These are phyloP conservation scores for Globisporangium abappressorium DNA, from an alignment of 352 stramenopile species.

Conservation along the genomic window DNA sequence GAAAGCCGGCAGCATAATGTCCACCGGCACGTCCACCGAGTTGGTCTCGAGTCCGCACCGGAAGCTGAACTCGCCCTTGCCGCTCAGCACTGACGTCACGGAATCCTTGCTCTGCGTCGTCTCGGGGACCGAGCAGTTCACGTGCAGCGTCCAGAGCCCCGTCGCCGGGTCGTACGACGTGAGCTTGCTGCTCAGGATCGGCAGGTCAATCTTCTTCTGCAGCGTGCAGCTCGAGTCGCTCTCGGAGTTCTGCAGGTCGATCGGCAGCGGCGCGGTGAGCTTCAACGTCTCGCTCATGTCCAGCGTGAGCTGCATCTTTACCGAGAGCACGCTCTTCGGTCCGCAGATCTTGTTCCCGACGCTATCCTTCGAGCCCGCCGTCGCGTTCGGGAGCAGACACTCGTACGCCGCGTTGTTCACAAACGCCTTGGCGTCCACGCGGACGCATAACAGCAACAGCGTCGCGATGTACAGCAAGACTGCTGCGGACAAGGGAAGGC, in stretches of 20 bases:
- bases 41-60: constrained; percentile 15
- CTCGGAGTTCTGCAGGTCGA: constrained; percentile 12
- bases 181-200: constrained; percentile 14
- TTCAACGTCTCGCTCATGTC: constrained; percentile 8
- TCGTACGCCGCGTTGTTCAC: constrained; percentile 23
- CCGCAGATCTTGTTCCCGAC: constrained; percentile 10
- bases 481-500: background rate
- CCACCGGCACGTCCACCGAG: constrained; percentile 14
- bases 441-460: constrained; percentile 2
- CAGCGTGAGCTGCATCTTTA: constrained; percentile 19
- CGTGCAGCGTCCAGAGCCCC: constrained; percentile 18
- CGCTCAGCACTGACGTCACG: constrained; percentile 3
- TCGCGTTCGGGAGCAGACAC: constrained; percentile 5
- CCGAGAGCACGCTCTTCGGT: constrained; percentile 14
- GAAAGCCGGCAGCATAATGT: constrained; percentile 20
- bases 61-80: constrained; percentile 18
- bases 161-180: constrained; percentile 15
- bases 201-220: constrained; percentile 17
- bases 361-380: background rate
- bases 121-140: constrained; percentile 22
- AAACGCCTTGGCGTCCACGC: constrained; percentile 16
- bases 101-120: constrained; percentile 10
- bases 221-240: constrained; percentile 21
- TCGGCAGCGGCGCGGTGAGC: constrained; percentile 10
- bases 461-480: background rate